Evolutionary conservation across 1,139 yeast genomes (phyloP).

Genomic region (Saccharomyces pastorianus): DNA sequence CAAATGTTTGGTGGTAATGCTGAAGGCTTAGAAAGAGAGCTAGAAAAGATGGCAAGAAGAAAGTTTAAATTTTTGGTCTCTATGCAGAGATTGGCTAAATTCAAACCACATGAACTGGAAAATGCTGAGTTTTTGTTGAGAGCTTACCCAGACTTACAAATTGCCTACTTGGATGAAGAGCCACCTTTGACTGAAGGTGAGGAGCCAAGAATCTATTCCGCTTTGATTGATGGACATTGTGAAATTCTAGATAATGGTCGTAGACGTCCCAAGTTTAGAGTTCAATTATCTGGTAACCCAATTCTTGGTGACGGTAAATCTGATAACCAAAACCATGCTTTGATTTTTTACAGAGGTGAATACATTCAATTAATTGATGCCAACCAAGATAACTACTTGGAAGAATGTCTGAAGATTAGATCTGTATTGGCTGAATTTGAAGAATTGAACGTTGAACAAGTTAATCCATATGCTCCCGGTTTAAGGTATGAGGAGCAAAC

Average conservation of each 20-base stretch:
- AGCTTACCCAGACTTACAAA: conserved; percentile 97
- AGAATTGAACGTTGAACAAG: conserved; percentile 82
- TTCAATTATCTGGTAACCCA: conserved; percentile 97
- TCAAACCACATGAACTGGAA: conserved; percentile 95
- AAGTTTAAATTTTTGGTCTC: conserved; percentile 95
- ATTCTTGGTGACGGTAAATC: conserved; percentile 99
- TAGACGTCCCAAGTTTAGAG: conserved; percentile 97
- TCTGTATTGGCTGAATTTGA: conserved; percentile 96
- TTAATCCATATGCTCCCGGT: conserved; percentile 64
- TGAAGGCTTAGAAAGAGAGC: conserved; percentile 86
- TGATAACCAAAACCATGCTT: conserved; percentile 95
- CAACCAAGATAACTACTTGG: conserved; percentile 95
- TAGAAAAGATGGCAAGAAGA: conserved; percentile 98
- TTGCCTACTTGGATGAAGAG: conserved; percentile 95
- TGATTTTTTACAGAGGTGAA: conserved; percentile 97
- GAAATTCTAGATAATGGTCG: conserved; percentile 96
- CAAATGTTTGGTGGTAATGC: conserved; percentile 98
- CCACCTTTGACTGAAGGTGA: conserved; percentile 87
- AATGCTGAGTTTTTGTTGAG: conserved; percentile 95
- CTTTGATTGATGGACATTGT: conserved; percentile 97
- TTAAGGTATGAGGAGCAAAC: conserved; percentile 41
- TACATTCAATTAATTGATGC: conserved; percentile 97
- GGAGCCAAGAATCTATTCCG: conserved; percentile 94
- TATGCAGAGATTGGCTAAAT: conserved; percentile 96
- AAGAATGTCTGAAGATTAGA: conserved; percentile 96